phyloP scores from a whole-genome alignment of 768 basidiomycete species.

The Leucocoprinus sp. region DNA sequence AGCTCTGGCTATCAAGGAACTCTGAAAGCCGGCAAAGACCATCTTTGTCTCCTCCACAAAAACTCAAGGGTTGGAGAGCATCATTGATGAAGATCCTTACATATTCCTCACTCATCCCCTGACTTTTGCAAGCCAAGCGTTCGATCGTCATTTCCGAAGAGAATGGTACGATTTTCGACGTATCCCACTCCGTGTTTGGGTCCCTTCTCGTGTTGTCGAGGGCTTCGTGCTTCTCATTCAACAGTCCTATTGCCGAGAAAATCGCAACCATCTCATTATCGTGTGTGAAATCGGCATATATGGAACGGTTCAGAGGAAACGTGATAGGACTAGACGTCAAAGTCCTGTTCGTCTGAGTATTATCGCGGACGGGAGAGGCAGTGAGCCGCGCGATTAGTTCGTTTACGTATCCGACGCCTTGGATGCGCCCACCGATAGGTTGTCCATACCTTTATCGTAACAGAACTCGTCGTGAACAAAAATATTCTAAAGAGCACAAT shows the following conservation, averaged over 20 bases:
- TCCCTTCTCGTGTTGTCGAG: slow-evolving; percentile 28
- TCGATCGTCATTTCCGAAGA: slow-evolving; percentile 70
- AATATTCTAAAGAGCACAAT: slow-evolving; percentile 2
- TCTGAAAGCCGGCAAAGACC: slow-evolving; percentile 56
- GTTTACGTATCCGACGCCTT: slow-evolving; percentile 83
- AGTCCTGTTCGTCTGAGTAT: slow-evolving; percentile 71
- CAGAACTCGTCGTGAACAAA: no score
- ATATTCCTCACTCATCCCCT: slow-evolving; percentile 26
- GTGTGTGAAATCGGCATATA: slow-evolving; percentile 80
- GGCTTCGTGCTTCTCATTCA: slow-evolving; percentile 25
- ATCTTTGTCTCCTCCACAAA: slow-evolving; percentile 44
- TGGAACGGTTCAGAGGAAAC: slow-evolving; percentile 58
- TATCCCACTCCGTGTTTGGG: slow-evolving; percentile 38
- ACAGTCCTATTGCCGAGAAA: slow-evolving; percentile 53
- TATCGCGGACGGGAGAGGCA: slow-evolving; percentile 47
- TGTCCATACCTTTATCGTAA: no score
- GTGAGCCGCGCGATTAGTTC: slow-evolving; percentile 80
- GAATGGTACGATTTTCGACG: slow-evolving; percentile 64
- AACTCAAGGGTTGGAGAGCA: slow-evolving; percentile 51
- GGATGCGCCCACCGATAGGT: slow-evolving; percentile 67
- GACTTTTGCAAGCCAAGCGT: slow-evolving; percentile 35
- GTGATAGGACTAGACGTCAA: slow-evolving; percentile 53
- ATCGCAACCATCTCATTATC: slow-evolving; percentile 82
- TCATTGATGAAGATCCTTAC: slow-evolving; percentile 76
- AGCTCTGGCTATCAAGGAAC: slow-evolving; percentile 67